Conservation (phyloP, 2,329 filamentous ascomycete genomes). For the Arthrinium phaeospermum region DNA sequence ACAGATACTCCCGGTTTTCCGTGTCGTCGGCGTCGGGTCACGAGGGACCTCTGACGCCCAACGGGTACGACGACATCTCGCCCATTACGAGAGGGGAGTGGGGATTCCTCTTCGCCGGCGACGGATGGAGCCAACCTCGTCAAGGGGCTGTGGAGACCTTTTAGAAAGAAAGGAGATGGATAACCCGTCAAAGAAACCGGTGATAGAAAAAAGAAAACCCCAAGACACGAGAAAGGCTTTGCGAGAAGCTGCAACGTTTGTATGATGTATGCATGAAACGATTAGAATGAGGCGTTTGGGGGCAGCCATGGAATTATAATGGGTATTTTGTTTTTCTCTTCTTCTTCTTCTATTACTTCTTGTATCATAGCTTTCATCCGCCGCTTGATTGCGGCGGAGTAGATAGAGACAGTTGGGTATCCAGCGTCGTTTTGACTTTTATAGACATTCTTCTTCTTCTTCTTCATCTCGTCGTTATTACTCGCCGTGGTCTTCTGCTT, state of each 20-base stretch:
- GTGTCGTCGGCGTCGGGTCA: conserved; percentile 29
- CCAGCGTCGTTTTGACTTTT: neutral
- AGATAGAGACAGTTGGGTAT: conserved; percentile 10
- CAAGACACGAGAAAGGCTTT: neutral
- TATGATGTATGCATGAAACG: conserved; percentile 4
- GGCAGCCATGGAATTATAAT: neutral
- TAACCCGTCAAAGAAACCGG: too few species aligned
- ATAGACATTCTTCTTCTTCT: neutral
- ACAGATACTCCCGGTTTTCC: conserved; percentile 22
- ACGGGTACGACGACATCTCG: conserved; percentile 66
- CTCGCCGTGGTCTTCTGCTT: neutral
- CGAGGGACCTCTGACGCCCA: conserved; percentile 60
- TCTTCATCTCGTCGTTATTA: too few species aligned
- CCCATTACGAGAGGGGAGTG: conserved; percentile 67
- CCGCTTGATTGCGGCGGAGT: neutral
- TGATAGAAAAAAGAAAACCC: neutral
- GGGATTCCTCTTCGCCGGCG: conserved; percentile 63
- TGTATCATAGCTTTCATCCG: neutral
- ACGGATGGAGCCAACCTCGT: conserved; percentile 45
- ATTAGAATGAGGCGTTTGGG: conserved; percentile 9
- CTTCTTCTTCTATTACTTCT: neutral
- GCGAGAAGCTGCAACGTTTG: neutral
- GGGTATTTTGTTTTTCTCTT: neutral
- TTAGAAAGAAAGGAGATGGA: conserved; percentile 34
- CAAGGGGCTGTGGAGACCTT: conserved; percentile 60